Evolutionary conservation across 2,329 filamentous ascomycete genomes (phyloP).

Genomic region (Exophiala mesophila): DNA sequence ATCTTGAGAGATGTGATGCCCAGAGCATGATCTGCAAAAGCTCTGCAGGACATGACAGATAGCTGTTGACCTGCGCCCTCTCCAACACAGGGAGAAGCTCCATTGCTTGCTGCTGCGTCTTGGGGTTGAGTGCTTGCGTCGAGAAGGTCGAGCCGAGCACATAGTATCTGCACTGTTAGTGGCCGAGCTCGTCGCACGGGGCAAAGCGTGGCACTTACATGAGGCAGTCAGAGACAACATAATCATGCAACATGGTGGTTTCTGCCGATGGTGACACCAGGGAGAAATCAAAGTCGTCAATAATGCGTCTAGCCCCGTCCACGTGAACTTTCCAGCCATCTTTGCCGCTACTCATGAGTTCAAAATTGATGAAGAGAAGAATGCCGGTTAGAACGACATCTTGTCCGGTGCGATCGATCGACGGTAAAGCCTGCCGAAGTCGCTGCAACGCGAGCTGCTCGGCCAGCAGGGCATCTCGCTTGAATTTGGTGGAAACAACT

Average conservation of each 20-base stretch:
- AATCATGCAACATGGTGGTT: constrained; percentile 2
- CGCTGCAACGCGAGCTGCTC: not conserved
- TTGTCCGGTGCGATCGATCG: not conserved
- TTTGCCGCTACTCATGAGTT: constrained; percentile 1
- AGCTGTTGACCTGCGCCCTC: not conserved
- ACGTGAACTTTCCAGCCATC: constrained; percentile 2
- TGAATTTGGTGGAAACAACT: not conserved
- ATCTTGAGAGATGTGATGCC: not conserved
- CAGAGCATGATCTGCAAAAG: not conserved
- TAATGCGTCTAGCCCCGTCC: constrained; percentile 1
- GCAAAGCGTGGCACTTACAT: not conserved
- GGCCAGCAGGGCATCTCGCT: not conserved
- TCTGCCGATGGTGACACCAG: not conserved
- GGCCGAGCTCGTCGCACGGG: not conserved
- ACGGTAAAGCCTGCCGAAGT: not conserved
- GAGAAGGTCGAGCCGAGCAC: constrained; percentile 1
- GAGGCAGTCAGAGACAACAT: constrained; percentile 2
- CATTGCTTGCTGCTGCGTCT: not conserved
- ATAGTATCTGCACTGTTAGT: not conserved
- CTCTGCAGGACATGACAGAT: constrained; percentile 2
- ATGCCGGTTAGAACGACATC: not conserved
- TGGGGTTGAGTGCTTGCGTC: not conserved
- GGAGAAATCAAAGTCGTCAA: not conserved
- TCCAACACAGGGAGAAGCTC: not conserved
- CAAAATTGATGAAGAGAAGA: constrained; percentile 3